Evolutionary conservation across 345 rosid species (phyloP).

Genomic region (Melastoma malabathricum): DNA sequence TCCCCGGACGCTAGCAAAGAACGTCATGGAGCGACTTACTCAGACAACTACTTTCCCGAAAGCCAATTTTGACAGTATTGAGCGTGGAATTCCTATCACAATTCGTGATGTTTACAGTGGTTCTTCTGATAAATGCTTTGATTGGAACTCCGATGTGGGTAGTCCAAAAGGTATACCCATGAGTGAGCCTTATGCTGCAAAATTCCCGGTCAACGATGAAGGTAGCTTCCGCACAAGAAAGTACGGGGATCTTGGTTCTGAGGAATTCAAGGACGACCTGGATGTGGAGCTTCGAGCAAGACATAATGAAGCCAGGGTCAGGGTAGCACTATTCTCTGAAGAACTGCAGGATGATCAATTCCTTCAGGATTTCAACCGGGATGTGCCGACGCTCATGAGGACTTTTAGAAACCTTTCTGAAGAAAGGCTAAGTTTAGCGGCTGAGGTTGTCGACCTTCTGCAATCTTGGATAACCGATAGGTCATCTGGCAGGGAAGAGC

Average conservation of each 20-base stretch:
- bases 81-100: conserved; percentile 51
- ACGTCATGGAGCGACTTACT: conserved; percentile 76
- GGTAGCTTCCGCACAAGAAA: conserved; percentile 15
- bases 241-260: conserved; percentile 18
- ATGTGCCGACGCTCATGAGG: conserved; percentile 48
- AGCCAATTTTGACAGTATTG: conserved; percentile 30
- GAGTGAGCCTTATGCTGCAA: conserved; percentile 32
- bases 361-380: conserved; percentile 40
- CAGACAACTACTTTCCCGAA: conserved; percentile 34
- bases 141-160: conserved; percentile 21
- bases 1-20: conserved; percentile 70
- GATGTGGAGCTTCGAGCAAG: conserved; percentile 47
- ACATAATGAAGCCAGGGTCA: conserved; percentile 63
- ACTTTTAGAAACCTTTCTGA: conserved; percentile 41
- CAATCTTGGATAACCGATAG: conserved; percentile 53
- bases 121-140: conserved; percentile 29
- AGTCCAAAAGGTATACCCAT: conserved; percentile 26
- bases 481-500: conserved; percentile 45
- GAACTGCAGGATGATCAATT: conserved; percentile 51
- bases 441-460: conserved; percentile 53
- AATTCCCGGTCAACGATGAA: conserved; percentile 16
- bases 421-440: conserved; percentile 63
- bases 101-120: conserved; percentile 64
- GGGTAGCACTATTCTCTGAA: conserved; percentile 50
- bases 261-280: conserved; percentile 25